Evolutionary conservation across 805 yeast genomes (phyloP), one percentile per base, ranked within the genome.

Genomic region (Sugiyamaella smithiae): DNA sequence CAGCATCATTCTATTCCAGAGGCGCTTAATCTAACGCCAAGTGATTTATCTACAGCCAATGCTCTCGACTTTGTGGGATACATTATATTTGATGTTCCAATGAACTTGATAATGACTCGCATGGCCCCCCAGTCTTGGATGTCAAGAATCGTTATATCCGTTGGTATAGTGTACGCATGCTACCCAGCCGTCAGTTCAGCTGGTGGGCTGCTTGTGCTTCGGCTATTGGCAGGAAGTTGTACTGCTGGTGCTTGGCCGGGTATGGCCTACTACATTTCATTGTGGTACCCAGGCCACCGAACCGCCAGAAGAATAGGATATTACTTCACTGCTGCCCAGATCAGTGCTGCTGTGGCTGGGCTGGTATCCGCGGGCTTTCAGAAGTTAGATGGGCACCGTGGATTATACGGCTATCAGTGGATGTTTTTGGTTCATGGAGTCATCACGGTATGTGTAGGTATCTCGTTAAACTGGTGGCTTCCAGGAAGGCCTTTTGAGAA

Each of bases 211-310:
- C 79, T 81, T 49, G 95, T 89, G 1, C 66, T 81, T 37, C 73
- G 95, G 55, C 80, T 87, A 50, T 73, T 88, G 49, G 76, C 84
- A 24, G 95, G 95, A 42, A 56, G 84, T 48, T 84, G 83, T 49
- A 87, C 87, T 45, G 93, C 95, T 8, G 95, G 95, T 36, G 80
- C 87, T 3, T 87, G 95, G 95, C 95, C 95, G 1, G 95, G 95
- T 7, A 73, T 88, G 84, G 80, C 88, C 19, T 88, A 87, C 67
- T 88, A 88, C 60, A 73, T 88, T 37, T 79, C 90, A 0, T 69
- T 87, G 58, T 88, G 95, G 91, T 88, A 88, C 61, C 96, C 96
- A 1, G 77, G 82, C 45, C 81, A 84, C 41, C 72, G 93, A 51
- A 77, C 81, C 56, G 85, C 95, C 1, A 76, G 78, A 54, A 73